A percentile compares a stretch with the other conserved stretches of the same genome.
Evolutionary conservation across 805 yeast species (phyloP).

Genomic region (Wickerhamomyces rabaulensis): DNA sequence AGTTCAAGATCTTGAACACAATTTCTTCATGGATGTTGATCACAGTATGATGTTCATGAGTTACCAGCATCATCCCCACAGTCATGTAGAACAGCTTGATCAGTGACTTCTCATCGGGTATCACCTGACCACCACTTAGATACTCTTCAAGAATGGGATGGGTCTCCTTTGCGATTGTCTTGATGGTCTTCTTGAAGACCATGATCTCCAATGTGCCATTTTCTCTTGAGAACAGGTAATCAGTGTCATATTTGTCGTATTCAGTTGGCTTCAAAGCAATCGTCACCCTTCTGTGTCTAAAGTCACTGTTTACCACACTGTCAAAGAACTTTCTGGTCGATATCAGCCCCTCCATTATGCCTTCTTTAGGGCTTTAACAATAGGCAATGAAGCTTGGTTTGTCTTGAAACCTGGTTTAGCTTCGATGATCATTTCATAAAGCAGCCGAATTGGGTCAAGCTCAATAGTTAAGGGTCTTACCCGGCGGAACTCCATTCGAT

Average conservation of each 20-base stretch:
- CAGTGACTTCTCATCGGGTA: conserved; percentile 3
- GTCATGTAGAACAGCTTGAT: conserved; percentile 22
- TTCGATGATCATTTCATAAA: not conserved
- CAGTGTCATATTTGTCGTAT: conserved; percentile 5
- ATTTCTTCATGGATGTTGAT: conserved; percentile 27
- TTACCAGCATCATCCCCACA: conserved; percentile 28
- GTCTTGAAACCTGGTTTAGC: no score
- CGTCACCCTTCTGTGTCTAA: conserved; percentile 7
- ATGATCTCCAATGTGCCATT: conserved; percentile 25
- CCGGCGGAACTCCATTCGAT: not conserved
- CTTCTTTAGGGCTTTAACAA: not conserved
- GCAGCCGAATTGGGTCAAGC: not conserved
- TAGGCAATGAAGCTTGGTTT: not conserved
- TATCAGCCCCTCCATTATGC: not conserved
- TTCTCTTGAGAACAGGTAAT: conserved; percentile 8
- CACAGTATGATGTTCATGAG: conserved; percentile 32
- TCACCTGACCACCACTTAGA: conserved; percentile 5
- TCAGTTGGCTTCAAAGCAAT: conserved; percentile 5
- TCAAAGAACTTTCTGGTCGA: conserved; percentile 10
- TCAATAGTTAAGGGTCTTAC: not conserved
- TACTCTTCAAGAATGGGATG: conserved; percentile 17
- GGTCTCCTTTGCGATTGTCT: conserved; percentile 27
- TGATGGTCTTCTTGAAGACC: conserved; percentile 27
- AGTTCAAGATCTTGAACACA: conserved; percentile 12
- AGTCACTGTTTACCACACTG: conserved; percentile 4